Conservation (phyloP, 257 asterid species). For the Solanum dulcamara region DNA sequence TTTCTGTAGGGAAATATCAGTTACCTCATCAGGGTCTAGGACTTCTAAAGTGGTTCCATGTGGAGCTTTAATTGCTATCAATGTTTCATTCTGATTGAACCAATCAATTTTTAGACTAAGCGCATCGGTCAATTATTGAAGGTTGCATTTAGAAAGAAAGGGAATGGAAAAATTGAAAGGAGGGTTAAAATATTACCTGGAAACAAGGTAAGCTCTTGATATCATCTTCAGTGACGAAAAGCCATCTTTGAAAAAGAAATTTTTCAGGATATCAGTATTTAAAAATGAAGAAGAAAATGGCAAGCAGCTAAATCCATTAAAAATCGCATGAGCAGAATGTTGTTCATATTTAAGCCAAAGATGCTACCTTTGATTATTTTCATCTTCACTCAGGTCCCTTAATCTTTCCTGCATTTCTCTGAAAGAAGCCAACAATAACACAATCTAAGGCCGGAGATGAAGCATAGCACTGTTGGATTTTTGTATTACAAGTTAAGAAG, state of each 20-base stretch:
- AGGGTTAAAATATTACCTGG: constrained; percentile 39
- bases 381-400: constrained; percentile 57
- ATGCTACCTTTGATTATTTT: constrained; percentile 41
- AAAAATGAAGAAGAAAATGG: not conserved
- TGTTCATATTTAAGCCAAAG: not conserved
- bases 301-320: not conserved
- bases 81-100: constrained; percentile 60
- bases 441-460: not conserved
- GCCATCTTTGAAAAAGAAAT: constrained; percentile 47
- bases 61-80: constrained; percentile 94
- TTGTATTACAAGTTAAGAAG: not conserved
- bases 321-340: not conserved
- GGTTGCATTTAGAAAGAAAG: not conserved
- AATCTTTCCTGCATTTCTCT: constrained; percentile 63
- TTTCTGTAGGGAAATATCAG: not conserved
- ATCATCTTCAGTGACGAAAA: constrained; percentile 84
- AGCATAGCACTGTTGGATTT: not conserved
- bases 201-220: constrained; percentile 73
- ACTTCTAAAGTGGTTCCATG: constrained; percentile 95
- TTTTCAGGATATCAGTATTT: not conserved
- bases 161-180: not conserved
- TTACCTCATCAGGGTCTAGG: constrained; percentile 92
- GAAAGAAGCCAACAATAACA: constrained; percentile 16
- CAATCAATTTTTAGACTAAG: not conserved
- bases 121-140: not conserved